Evolutionary conservation across 257 asterid species (phyloP).

Genomic region (Echium plantagineum): DNA sequence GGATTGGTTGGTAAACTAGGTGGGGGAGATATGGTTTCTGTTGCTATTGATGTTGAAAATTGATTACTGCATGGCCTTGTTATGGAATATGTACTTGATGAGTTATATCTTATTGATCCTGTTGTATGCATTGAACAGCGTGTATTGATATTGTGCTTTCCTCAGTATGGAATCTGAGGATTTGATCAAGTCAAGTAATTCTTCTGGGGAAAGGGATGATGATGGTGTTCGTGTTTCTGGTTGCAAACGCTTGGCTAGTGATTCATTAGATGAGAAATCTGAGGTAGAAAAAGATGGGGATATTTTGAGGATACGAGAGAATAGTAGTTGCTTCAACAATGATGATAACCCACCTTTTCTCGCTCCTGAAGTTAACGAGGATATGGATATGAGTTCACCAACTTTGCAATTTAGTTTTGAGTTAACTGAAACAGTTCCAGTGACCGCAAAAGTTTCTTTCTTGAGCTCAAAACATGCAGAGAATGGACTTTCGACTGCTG

Average conservation of each 20-base stretch:
- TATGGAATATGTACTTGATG: too few species aligned
- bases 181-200: constrained; percentile 26
- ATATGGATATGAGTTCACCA: constrained; percentile 2
- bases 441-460: constrained; percentile 15
- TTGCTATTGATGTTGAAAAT: neutral
- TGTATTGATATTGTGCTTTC: neutral
- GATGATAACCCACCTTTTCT: constrained; percentile 25
- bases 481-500: constrained; percentile 30
- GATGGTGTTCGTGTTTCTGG: constrained; percentile 18
- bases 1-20: too few species aligned
- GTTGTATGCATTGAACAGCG: neutral
- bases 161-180: constrained; percentile 52
- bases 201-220: constrained; percentile 30
- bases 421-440: constrained; percentile 29
- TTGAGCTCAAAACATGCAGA: constrained; percentile 19
- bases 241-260: constrained; percentile 19
- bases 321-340: constrained; percentile 9
- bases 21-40: neutral
- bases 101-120: neutral
- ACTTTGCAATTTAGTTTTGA: constrained; percentile 20
- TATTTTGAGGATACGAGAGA: constrained; percentile 21
- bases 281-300: constrained; percentile 16
- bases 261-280: constrained; percentile 12
- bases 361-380: neutral
- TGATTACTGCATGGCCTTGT: neutral